These are phyloP conservation scores for Fusarium nodosum DNA, from an alignment of 2,329 filamentous ascomycete species.

Conservation along the genomic window DNA sequence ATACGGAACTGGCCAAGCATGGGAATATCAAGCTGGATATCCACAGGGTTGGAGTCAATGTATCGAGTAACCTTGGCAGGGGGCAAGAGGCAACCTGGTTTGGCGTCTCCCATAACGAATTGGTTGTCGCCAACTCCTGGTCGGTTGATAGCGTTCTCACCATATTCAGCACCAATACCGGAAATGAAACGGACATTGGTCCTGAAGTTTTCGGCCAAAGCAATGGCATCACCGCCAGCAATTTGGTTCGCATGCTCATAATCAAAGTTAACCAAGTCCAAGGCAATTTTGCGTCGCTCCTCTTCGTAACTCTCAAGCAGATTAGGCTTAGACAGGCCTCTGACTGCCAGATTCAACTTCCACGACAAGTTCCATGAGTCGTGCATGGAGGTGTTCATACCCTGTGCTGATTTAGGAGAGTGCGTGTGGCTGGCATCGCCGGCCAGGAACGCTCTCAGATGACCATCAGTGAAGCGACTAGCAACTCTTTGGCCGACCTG, in stretches of 20 bases:
- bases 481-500: constrained; percentile 79
- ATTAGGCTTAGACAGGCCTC: constrained; percentile 66
- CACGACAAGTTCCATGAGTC: constrained; percentile 73
- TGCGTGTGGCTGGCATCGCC: constrained; percentile 81
- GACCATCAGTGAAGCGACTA: constrained; percentile 74
- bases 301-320: constrained; percentile 73
- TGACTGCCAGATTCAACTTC: constrained; percentile 66
- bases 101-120: constrained; percentile 63
- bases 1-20: constrained; percentile 82
- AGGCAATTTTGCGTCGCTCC: constrained; percentile 72
- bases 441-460: constrained; percentile 74
- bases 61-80: constrained; percentile 80
- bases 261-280: constrained; percentile 72
- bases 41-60: constrained; percentile 82
- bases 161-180: constrained; percentile 75
- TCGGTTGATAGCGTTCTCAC: constrained; percentile 65
- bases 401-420: constrained; percentile 79
- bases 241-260: constrained; percentile 70
- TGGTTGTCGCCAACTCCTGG: constrained; percentile 53
- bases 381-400: constrained; percentile 72
- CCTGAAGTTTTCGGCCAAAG: constrained; percentile 76
- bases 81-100: constrained; percentile 69
- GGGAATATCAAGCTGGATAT: constrained; percentile 83
- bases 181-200: constrained; percentile 81
- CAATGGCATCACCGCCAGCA: constrained; percentile 72